phyloP scores from a whole-genome alignment of 257 asterid species.

The Petrea volubilis region DNA sequence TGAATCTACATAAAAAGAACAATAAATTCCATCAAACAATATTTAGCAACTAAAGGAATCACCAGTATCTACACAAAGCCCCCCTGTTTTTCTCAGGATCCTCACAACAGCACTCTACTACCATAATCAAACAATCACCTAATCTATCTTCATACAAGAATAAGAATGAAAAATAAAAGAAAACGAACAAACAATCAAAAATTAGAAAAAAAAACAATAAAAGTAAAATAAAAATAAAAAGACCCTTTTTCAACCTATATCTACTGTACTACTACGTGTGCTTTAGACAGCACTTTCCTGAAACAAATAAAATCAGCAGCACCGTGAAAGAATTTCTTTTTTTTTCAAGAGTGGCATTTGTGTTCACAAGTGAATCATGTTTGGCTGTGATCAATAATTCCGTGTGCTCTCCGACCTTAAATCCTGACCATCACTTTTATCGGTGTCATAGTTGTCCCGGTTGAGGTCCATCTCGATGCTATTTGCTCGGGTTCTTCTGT shows the following conservation, averaged over 20 bases:
- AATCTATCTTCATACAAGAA: constrained; percentile 23
- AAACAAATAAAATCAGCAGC: constrained; percentile 1
- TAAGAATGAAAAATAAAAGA: constrained; percentile 24
- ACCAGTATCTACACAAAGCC: constrained; percentile 26
- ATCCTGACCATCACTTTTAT: constrained; percentile 76
- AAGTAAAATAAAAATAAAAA: constrained; percentile 4
- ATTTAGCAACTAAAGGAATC: constrained; percentile 1
- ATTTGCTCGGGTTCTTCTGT: constrained; percentile 62
- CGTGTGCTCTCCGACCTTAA: constrained; percentile 40
- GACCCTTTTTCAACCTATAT: constrained; percentile 17
- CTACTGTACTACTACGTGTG: constrained; percentile 21
- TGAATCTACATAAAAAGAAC: background rate
- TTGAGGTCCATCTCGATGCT: constrained; percentile 67
- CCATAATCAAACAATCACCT: constrained; percentile 29
- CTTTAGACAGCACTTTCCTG: constrained; percentile 21
- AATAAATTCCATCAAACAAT: constrained; percentile 10
- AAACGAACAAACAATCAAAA: constrained; percentile 23
- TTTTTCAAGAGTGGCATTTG: constrained; percentile 10
- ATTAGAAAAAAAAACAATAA: background rate
- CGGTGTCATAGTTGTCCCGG: constrained; percentile 64
- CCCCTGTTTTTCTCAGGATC: constrained; percentile 11
- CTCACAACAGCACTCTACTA: constrained; percentile 16
- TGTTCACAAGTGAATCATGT: background rate
- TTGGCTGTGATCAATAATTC: constrained; percentile 21
- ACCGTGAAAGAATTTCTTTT: background rate